Conservation (phyloP, 176 grass and related monocot species). For the Calamus simplicifolius region DNA sequence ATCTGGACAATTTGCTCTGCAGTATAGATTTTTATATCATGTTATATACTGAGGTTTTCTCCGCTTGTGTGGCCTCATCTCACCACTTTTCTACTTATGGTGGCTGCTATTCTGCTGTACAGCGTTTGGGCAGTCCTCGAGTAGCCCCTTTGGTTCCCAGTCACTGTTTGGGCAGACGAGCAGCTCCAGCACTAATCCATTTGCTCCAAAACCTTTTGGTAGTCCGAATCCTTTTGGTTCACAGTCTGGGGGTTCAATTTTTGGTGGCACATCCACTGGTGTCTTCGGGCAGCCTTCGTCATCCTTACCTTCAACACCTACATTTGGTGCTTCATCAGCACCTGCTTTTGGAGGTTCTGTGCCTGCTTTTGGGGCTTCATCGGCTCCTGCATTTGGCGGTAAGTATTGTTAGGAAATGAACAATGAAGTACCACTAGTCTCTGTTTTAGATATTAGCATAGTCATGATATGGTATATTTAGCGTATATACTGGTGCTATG, state of each 20-base stretch:
- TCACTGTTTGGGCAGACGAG: conserved; percentile 50
- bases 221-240: conserved; percentile 47
- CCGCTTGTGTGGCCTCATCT: too few relatives aligned
- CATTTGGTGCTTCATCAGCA: conserved; percentile 13
- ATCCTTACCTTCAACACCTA: neutral
- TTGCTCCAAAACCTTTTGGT: conserved; percentile 69
- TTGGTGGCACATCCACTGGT: conserved; percentile 47
- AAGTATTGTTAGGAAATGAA: neutral
- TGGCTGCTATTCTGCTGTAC: too few relatives aligned
- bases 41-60: too few relatives aligned
- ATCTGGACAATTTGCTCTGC: too few relatives aligned
- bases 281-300: conserved; percentile 39
- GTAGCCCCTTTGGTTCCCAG: conserved; percentile 44
- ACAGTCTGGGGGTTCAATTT: conserved; percentile 44
- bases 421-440: too few relatives aligned
- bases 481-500: too few relatives aligned
- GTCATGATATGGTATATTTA: too few relatives aligned
- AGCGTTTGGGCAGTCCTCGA: conserved; percentile 55
- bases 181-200: conserved; percentile 42
- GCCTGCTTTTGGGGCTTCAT: neutral
- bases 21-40: too few relatives aligned
- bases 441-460: too few relatives aligned
- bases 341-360: conserved; percentile 16
- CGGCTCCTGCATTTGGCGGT: conserved; percentile 30
- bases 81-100: too few relatives aligned